Conservation (phyloP, 768 basidiomycete genomes). For the Polyporus arcularius region DNA sequence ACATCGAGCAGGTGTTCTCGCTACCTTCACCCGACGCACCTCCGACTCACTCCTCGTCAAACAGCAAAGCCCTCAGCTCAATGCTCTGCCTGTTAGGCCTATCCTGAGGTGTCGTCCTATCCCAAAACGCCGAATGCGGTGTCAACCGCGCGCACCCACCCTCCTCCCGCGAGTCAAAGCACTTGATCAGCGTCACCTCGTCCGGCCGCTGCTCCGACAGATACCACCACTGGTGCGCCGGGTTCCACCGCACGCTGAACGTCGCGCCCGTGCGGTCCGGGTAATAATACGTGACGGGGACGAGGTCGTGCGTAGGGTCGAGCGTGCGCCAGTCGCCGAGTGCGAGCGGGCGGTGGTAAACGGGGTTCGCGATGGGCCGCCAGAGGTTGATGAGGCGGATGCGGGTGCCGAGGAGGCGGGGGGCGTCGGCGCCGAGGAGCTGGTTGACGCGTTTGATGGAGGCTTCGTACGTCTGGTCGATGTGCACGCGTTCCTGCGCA, state of each 20-base stretch:
- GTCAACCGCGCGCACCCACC: slow-evolving; percentile 37
- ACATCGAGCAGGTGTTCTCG: background rate
- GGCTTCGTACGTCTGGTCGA: slow-evolving; percentile 45
- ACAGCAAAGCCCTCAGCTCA: slow-evolving; percentile 46
- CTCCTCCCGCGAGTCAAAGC: slow-evolving; percentile 44
- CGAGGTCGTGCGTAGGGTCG: slow-evolving; percentile 37
- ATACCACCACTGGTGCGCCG: slow-evolving; percentile 42
- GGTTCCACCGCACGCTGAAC: slow-evolving; percentile 38
- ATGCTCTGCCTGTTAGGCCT: slow-evolving; percentile 45
- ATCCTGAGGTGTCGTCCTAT: slow-evolving; percentile 34
- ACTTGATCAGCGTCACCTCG: slow-evolving; percentile 46
- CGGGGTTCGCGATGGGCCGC: slow-evolving; percentile 44
- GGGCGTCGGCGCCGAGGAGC: slow-evolving; percentile 43
- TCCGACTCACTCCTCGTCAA: slow-evolving; percentile 35
- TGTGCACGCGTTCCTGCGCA: slow-evolving; percentile 41
- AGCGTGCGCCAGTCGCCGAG: slow-evolving; percentile 42
- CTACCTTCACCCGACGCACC: background rate
- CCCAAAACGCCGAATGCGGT: slow-evolving; percentile 45
- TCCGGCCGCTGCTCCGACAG: slow-evolving; percentile 40
- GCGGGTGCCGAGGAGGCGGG: slow-evolving; percentile 41
- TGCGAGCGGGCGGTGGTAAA: slow-evolving; percentile 43
- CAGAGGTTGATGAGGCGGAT: slow-evolving; percentile 49
- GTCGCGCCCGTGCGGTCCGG: slow-evolving; percentile 37
- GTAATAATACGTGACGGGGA: slow-evolving; percentile 39
- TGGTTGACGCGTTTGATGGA: slow-evolving; percentile 38